These are phyloP conservation scores for Hypoxylon crocopeplum DNA, from an alignment of 495 filamentous ascomycete genomes.

Conservation along the genomic window DNA sequence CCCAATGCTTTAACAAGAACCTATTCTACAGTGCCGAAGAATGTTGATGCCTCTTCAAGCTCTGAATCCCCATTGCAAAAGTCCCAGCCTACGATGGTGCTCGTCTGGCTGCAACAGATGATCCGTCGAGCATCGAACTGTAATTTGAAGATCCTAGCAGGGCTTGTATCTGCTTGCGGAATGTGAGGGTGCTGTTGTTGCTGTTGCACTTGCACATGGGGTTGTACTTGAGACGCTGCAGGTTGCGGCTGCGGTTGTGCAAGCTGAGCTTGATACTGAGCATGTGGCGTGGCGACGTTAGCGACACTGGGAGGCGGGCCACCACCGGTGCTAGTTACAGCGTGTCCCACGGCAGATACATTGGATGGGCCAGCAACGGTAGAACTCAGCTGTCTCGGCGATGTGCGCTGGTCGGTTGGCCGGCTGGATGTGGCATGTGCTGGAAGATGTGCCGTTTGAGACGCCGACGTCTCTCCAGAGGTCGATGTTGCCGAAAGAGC, in stretches of 20 bases:
- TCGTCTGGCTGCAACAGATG: conserved; percentile 90
- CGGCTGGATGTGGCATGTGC: conserved; percentile 11
- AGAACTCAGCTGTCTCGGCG: conserved; percentile 11
- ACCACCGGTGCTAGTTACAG: conserved; percentile 14
- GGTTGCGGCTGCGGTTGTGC: conserved; percentile 28
- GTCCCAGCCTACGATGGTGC: conserved; percentile 95
- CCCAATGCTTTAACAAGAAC: background rate
- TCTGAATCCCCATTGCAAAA: conserved; percentile 90
- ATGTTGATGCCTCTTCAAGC: conserved; percentile 79
- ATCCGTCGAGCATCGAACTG: conserved; percentile 96
- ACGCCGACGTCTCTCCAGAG: conserved; percentile 10
- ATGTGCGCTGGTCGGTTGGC: conserved; percentile 12
- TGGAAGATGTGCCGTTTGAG: conserved; percentile 9
- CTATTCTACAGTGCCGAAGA: conserved; percentile 69
- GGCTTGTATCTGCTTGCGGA: conserved; percentile 51
- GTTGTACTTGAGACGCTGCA: conserved; percentile 4
- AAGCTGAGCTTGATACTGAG: conserved; percentile 16
- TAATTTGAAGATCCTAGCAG: conserved; percentile 89
- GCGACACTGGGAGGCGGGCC: conserved; percentile 27
- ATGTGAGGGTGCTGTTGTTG: conserved; percentile 42
- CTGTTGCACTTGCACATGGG: conserved; percentile 28
- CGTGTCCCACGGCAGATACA: conserved; percentile 4
- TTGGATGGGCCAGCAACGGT: conserved; percentile 7
- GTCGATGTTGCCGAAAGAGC: conserved; percentile 32
- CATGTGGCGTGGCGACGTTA: conserved; percentile 2